Evolutionary conservation across 306 rosid genomes (phyloP), one percentile per base, ranked within the genome.

Genomic region (Casuarina cunninghamiana): DNA sequence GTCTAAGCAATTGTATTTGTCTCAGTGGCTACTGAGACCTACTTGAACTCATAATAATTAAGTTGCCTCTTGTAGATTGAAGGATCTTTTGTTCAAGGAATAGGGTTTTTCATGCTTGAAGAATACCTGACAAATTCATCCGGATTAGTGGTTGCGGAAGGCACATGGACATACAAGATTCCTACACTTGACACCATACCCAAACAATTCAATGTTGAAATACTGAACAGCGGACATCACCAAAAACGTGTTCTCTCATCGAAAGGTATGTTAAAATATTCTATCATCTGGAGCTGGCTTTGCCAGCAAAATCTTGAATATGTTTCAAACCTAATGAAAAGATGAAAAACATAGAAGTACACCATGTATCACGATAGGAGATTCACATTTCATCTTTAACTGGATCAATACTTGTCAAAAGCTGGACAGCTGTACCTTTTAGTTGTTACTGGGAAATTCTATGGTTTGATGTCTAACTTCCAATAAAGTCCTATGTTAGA

Each of bases 131-230:
- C 90, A 72, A 83, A 89, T 80, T 48, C 73, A 17, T 86, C 90
- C 55, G 97, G 98, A 78, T 72, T 92, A 71, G 90, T 91, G 62
- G 76, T 91, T 71, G 78, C 90, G 12, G 88, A 91, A 0, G 84
- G 97, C 53, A 95, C 98, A n/a, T 95, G 97, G 97, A 87, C 82
- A 57, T 95, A 95, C 79, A 91, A 91, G 85, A 92, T 95, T 77
- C 97, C 98, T 38, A 80, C 98, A 5, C 44, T 95, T 46, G 98
- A 95, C 84, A 95, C 93, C 63, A 81, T 95, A 69, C 97, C 98
- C 26, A 84, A 77, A 83, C 83, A 87, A 87, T 88, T 95, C 77
- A 95, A 95, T 53, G 96, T 95, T 32, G 89, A 95, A 86, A 65
- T 95, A 78, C 69, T 89, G 78, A 95, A 89, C 77, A 89, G 93